Evolutionary conservation across 129 eudicot species (phyloP).

Genomic region (Helichrysum umbraculigerum): DNA sequence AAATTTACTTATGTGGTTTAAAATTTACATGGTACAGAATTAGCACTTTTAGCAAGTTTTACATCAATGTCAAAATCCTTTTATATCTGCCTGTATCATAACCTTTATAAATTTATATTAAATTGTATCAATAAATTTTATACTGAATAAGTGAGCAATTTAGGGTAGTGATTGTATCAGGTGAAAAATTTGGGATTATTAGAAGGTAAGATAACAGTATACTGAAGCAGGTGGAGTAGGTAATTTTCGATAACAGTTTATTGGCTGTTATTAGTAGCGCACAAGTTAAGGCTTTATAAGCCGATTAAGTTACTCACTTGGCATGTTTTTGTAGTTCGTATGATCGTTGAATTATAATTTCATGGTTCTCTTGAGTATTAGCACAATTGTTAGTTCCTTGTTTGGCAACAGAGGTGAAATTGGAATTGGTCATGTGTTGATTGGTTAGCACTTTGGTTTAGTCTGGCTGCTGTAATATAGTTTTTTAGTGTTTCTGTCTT

Average conservation of each 20-base stretch:
- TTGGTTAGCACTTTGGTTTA: no score
- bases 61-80: no score
- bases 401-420: not conserved
- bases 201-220: not conserved
- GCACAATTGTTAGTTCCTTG: not conserved
- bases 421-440: no score
- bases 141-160: not conserved
- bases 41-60: no score
- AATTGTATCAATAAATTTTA: no score
- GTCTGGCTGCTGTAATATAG: no score
- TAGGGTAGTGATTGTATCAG: not conserved
- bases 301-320: not conserved
- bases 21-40: not conserved
- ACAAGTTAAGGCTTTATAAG: not conserved
- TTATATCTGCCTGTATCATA: no score
- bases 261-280: not conserved
- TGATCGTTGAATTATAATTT: not conserved
- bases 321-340: not conserved
- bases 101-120: no score
- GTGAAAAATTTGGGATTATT: not conserved
- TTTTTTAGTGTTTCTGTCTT: no score
- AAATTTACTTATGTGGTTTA: conserved; percentile 5
- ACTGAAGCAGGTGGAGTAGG: not conserved
- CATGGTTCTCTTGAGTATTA: not conserved
- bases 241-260: not conserved